phyloP scores from a whole-genome alignment of 768 basidiomycete genomes.

The Pulveroboletus sp. region DNA sequence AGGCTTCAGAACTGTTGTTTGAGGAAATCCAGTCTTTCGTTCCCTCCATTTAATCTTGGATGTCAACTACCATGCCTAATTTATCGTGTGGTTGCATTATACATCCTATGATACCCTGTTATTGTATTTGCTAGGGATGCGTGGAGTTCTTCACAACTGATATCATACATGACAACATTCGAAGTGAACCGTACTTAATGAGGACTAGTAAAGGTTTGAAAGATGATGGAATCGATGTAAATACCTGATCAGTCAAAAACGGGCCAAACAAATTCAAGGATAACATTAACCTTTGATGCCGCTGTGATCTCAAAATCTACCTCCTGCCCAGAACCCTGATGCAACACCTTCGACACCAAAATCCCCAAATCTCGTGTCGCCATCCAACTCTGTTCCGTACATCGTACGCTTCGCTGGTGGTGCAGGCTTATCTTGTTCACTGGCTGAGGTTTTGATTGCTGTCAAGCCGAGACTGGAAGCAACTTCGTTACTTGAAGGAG shows the following conservation, averaged over 20 bases:
- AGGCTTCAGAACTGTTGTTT: constrained; percentile 58
- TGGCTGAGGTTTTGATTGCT: constrained; percentile 35
- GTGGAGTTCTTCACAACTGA: constrained; percentile 7
- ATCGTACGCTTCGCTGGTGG: constrained; percentile 64
- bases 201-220: not conserved
- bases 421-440: constrained; percentile 40
- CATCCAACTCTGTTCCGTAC: constrained; percentile 83
- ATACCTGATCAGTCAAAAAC: constrained; percentile 8
- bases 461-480: constrained; percentile 44
- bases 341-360: constrained; percentile 79
- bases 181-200: not conserved
- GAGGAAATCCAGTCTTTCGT: constrained; percentile 80
- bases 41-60: constrained; percentile 60
- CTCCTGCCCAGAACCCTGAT: constrained; percentile 64
- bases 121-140: too few species aligned
- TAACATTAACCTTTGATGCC: not conserved
- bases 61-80: not conserved
- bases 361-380: constrained; percentile 81
- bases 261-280: constrained; percentile 6
- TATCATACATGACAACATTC: constrained; percentile 22
- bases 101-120: too few species aligned
- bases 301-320: constrained; percentile 29
- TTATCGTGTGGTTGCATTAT: not conserved
- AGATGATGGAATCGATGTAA: not conserved
- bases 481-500: constrained; percentile 44